Evolutionary conservation across 768 basidiomycete species (phyloP).

Genomic region (Tulasnella sp.): DNA sequence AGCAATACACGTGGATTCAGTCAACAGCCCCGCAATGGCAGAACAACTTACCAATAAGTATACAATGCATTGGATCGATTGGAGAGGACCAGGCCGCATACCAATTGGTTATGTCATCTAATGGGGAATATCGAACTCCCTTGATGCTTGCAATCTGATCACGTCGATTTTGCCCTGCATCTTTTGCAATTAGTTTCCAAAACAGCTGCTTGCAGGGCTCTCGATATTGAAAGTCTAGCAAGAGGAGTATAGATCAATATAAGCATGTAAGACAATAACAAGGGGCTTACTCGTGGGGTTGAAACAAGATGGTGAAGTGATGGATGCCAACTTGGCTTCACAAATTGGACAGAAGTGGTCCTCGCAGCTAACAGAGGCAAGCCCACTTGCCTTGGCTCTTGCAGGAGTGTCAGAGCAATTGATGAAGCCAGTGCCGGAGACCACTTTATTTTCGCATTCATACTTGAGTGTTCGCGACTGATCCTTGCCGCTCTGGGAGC

Average conservation of each 20-base stretch:
- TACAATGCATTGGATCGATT: constrained; percentile 32
- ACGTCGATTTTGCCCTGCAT: neutral
- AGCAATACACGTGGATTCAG: no score
- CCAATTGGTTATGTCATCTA: constrained; percentile 23
- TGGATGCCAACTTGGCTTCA: neutral
- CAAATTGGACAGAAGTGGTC: neutral
- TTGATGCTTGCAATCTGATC: neutral
- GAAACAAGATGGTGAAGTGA: neutral
- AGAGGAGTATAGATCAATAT: no score
- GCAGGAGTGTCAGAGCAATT: constrained; percentile 30
- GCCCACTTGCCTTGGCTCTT: constrained; percentile 17
- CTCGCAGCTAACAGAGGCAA: constrained; percentile 13
- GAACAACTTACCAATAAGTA: constrained; percentile 26
- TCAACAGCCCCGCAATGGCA: no score
- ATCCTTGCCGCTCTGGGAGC: no score
- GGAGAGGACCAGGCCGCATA: constrained; percentile 23
- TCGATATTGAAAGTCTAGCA: neutral
- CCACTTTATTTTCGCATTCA: no score
- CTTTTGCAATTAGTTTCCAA: constrained; percentile 1
- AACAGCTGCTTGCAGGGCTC: neutral
- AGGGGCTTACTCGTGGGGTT: no score
- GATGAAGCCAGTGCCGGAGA: constrained; percentile 15
- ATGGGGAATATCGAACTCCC: neutral
- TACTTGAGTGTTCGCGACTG: no score
- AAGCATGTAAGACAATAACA: no score